Conservation (phyloP, 805 yeast genomes). For the Metschnikowia dekortorum region DNA sequence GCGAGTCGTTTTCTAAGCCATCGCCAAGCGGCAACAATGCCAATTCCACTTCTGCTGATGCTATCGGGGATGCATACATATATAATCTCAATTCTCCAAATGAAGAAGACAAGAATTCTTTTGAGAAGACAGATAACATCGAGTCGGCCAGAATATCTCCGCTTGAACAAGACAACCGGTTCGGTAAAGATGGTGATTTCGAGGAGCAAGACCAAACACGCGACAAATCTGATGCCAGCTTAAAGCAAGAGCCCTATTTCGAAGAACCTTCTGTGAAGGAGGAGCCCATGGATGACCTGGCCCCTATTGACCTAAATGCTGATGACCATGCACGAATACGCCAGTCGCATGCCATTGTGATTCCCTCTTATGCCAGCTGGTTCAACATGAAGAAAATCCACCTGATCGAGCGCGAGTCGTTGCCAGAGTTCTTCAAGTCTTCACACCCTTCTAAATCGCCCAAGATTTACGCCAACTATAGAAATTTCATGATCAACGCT, state of each 20-base stretch:
- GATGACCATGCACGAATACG: slow-evolving; percentile 20
- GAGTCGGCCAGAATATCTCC: background rate
- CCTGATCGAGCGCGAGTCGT: slow-evolving; percentile 72
- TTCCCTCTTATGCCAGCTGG: slow-evolving; percentile 90
- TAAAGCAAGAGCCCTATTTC: background rate
- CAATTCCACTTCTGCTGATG: slow-evolving; percentile 1
- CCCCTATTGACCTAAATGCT: slow-evolving; percentile 11
- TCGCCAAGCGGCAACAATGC: background rate
- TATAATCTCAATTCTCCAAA: background rate
- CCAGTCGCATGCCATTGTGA: slow-evolving; percentile 79
- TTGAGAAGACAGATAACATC: background rate
- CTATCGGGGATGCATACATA: slow-evolving; percentile 1
- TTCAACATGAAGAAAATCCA: slow-evolving; percentile 69
- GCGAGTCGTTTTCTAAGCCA: background rate
- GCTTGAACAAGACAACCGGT: background rate
- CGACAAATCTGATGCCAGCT: slow-evolving; percentile 1
- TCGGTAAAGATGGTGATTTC: background rate
- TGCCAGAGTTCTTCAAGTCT: slow-evolving; percentile 83
- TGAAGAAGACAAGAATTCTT: background rate
- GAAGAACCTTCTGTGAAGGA: background rate
- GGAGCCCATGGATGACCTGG: background rate
- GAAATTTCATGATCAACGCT: slow-evolving; percentile 86
- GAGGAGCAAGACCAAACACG: background rate
- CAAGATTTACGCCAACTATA: slow-evolving; percentile 69
- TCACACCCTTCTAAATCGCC: slow-evolving; percentile 76